Conservation (phyloP, 2,329 filamentous ascomycete genomes). For the Beauveria australis region DNA sequence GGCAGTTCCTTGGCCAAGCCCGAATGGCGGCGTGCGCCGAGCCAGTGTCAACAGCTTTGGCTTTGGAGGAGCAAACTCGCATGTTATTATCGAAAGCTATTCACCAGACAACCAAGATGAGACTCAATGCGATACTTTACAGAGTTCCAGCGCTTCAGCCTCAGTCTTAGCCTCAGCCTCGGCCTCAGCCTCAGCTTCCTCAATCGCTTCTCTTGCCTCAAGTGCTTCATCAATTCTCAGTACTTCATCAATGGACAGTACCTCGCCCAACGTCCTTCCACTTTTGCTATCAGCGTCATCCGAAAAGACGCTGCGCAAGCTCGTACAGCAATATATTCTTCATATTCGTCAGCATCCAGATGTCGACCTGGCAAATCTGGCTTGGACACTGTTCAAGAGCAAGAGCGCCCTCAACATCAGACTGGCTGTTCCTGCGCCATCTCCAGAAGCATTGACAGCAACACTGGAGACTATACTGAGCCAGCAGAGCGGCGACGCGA, state of each 20-base stretch:
- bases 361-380: not conserved
- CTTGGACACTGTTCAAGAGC: not conserved
- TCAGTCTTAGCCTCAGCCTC: not conserved
- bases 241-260: not conserved
- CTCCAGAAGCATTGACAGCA: not conserved
- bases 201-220: not conserved
- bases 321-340: not conserved
- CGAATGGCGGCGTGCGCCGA: not conserved
- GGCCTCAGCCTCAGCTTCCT: not conserved
- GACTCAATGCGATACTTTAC: not conserved
- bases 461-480: not conserved
- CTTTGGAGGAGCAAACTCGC: conserved; percentile 20
- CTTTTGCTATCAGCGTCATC: conserved; percentile 15
- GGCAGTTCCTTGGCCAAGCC: conserved; percentile 14
- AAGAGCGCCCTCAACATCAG: not conserved
- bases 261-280: conserved; percentile 10
- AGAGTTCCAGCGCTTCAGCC: not conserved
- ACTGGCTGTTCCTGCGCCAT: not conserved
- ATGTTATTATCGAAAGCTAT: conserved; percentile 17
- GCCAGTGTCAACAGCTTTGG: conserved; percentile 21
- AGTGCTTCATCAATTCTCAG: not conserved
- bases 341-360: not conserved
- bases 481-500: not conserved
- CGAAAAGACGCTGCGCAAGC: conserved; percentile 7
- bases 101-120: not conserved